Conservation (phyloP, 352 stramenopile species). For the Globisporangium polare region DNA sequence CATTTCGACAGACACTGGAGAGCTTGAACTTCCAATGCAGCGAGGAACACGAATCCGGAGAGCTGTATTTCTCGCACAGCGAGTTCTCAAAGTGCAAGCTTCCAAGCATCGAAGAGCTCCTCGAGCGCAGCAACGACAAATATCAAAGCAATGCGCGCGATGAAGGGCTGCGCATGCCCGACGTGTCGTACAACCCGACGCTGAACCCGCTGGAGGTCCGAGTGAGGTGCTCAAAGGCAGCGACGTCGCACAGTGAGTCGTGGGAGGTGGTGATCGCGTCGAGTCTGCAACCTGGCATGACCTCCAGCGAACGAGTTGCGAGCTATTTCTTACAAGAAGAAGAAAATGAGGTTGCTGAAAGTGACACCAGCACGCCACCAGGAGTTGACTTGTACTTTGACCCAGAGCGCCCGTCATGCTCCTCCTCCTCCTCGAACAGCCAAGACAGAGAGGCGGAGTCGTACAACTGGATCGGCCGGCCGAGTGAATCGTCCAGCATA, state of each 20-base stretch:
- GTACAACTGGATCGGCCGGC: constrained; percentile 6
- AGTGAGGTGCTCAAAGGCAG: constrained; percentile 26
- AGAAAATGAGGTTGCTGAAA: background rate
- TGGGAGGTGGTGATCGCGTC: constrained; percentile 38
- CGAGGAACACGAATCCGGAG: background rate
- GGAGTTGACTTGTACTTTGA: constrained; percentile 1
- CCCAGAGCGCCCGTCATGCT: background rate
- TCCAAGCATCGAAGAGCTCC: background rate
- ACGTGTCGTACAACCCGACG: constrained; percentile 28
- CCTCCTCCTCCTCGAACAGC: background rate
- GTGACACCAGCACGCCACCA: background rate
- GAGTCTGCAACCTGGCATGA: constrained; percentile 22
- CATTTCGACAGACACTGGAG: constrained; percentile 5
- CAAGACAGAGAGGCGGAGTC: constrained; percentile 7
- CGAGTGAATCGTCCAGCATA: constrained; percentile 33
- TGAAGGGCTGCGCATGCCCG: constrained; percentile 25
- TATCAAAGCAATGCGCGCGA: background rate
- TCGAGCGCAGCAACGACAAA: background rate
- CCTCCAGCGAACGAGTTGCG: constrained; percentile 7
- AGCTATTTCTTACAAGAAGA: constrained; percentile 5
- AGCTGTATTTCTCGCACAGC: constrained; percentile 4
- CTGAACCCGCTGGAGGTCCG: constrained; percentile 55
- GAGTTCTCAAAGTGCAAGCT: constrained; percentile 1
- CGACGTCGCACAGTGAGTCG: constrained; percentile 10
- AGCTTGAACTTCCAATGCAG: constrained; percentile 2